phyloP scores from a whole-genome alignment of 208 protist species.

The Endotrypanum monterogeii region DNA sequence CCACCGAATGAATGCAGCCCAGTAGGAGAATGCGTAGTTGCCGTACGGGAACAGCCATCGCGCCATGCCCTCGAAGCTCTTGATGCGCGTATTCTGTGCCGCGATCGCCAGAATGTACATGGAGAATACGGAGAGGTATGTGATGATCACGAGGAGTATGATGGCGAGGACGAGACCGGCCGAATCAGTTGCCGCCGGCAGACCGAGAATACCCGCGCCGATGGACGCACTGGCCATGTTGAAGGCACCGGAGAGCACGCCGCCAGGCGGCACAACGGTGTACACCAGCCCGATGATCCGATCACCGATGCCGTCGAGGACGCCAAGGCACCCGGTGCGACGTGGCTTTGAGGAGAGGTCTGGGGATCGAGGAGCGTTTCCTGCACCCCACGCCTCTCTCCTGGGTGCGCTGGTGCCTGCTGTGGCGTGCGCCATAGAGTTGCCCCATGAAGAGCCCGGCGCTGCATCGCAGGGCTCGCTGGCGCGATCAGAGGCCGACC shows the following conservation, averaged over 20 bases:
- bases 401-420: no score
- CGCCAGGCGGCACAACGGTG: conserved; percentile 32
- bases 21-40: conserved; percentile 42
- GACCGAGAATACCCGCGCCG: conserved; percentile 43
- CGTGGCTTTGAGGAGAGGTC: not conserved
- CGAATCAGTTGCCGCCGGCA: conserved; percentile 38
- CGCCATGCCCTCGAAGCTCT: conserved; percentile 49
- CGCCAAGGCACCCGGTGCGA: conserved; percentile 6
- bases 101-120: conserved; percentile 43
- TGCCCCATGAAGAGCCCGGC: no score
- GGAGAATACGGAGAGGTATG: conserved; percentile 39
- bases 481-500: no score
- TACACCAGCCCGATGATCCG: conserved; percentile 5
- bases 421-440: not conserved
- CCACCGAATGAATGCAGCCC: conserved; percentile 38
- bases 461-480: no score
- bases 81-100: conserved; percentile 31
- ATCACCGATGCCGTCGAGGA: not conserved
- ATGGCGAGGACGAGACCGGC: conserved; percentile 36
- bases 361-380: no score
- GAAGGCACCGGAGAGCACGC: conserved; percentile 36
- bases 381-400: no score
- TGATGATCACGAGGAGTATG: conserved; percentile 42
- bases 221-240: conserved; percentile 42
- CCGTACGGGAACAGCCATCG: conserved; percentile 29